Conservation (phyloP, 805 yeast genomes). For the Zygosaccharomyces siamensis region DNA sequence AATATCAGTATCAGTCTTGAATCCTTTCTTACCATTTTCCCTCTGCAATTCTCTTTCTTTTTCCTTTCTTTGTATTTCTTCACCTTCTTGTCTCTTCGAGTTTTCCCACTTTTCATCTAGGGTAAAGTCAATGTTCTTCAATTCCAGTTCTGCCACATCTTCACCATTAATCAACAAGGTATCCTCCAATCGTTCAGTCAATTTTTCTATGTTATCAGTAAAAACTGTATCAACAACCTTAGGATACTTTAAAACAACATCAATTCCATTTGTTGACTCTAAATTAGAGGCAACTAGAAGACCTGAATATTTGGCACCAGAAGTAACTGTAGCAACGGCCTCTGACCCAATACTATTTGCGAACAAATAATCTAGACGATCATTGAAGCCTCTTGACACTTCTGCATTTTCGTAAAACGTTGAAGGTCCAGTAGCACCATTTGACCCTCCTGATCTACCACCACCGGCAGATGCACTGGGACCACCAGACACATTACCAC, state of each 20-base stretch:
- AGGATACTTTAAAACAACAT: conserved; percentile 54
- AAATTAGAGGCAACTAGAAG: conserved; percentile 47
- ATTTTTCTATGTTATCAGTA: conserved; percentile 35
- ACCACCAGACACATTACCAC: conserved; percentile 4
- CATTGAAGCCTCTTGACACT: conserved; percentile 41
- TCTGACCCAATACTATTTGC: conserved; percentile 56
- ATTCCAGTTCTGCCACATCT: conserved; percentile 39
- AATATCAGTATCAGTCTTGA: conserved; percentile 85
- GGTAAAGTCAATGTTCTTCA: conserved; percentile 33
- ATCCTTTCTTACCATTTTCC: conserved; percentile 29
- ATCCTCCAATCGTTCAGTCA: conserved; percentile 22
- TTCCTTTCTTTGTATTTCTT: conserved; percentile 9
- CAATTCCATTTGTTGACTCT: conserved; percentile 43
- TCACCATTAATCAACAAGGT: conserved; percentile 31
- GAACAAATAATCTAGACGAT: conserved; percentile 51
- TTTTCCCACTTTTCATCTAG: conserved; percentile 23
- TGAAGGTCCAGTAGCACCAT: conserved; percentile 5
- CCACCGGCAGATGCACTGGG: background rate
- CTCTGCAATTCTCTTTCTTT: conserved; percentile 5
- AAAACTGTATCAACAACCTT: conserved; percentile 36
- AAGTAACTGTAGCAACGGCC: conserved; percentile 53
- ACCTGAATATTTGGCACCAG: conserved; percentile 60
- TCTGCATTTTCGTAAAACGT: conserved; percentile 28
- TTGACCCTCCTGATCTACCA: conserved; percentile 9
- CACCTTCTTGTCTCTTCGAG: conserved; percentile 10